phyloP scores from a whole-genome alignment of 2,329 filamentous ascomycete species.

The Fonsecaea multimorphosa region DNA sequence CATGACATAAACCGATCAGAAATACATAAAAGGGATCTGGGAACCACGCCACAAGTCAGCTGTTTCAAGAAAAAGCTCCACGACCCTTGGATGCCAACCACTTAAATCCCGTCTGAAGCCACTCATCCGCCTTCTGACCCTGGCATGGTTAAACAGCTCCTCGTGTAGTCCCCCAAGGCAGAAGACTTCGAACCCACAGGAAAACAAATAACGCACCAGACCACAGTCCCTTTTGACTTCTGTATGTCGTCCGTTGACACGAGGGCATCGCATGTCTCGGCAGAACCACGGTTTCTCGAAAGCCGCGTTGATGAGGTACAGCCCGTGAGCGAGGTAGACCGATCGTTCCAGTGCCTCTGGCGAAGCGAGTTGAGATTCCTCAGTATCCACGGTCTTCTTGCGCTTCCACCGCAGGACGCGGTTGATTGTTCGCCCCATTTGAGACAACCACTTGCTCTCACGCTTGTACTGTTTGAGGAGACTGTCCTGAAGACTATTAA shows the following conservation, averaged over 20 bases:
- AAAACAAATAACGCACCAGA: conserved; percentile 9
- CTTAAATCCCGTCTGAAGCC: neutral
- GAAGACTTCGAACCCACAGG: conserved; percentile 12
- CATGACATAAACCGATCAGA: neutral
- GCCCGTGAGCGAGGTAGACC: conserved; percentile 9
- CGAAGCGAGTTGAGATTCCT: neutral
- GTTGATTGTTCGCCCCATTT: neutral
- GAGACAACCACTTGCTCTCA: conserved; percentile 6
- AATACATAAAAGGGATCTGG: neutral
- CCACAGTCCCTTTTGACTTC: conserved; percentile 8
- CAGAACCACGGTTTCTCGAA: conserved; percentile 17
- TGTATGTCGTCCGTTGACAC: conserved; percentile 13
- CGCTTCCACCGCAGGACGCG: neutral
- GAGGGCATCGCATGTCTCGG: neutral
- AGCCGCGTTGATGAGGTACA: conserved; percentile 16
- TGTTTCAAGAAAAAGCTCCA: neutral
- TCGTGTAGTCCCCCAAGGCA: neutral
- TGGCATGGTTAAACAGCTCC: neutral
- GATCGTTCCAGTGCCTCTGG: conserved; percentile 15
- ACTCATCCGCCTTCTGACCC: neutral
- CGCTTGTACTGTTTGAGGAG: conserved; percentile 5
- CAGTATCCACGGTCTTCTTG: neutral
- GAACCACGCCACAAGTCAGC: neutral
- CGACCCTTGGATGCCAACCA: neutral
- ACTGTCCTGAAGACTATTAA: neutral